A percentile compares a stretch with the other conserved stretches of the same genome.
These are phyloP conservation scores for Pulveroboletus sp. DNA, from an alignment of 768 basidiomycete species.

Conservation along the genomic window DNA sequence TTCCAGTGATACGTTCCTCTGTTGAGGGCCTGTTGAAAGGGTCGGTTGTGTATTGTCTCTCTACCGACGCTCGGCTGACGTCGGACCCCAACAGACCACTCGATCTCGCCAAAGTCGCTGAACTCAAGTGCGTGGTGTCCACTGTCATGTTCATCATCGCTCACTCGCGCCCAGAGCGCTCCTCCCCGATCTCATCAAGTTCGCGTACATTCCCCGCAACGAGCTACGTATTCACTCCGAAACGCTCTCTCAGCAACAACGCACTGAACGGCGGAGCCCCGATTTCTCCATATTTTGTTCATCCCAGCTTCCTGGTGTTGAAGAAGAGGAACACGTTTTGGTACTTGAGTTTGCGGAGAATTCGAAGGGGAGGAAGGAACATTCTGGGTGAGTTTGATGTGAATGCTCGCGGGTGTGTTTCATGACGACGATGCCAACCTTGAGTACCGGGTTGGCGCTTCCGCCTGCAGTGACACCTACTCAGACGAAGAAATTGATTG, in stretches of 20 bases:
- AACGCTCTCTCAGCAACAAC: constrained; percentile 18
- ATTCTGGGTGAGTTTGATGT: constrained; percentile 20
- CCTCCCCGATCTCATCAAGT: constrained; percentile 75
- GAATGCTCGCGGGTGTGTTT: background rate
- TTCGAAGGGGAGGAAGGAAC: constrained; percentile 31
- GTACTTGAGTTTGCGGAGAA: constrained; percentile 49
- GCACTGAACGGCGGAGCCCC: constrained; percentile 34
- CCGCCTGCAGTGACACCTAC: constrained; percentile 45
- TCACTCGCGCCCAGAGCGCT: constrained; percentile 49
- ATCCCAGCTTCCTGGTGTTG: constrained; percentile 24
- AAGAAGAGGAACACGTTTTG: constrained; percentile 46
- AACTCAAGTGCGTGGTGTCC: constrained; percentile 59
- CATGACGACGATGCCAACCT: background rate
- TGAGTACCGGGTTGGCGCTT: constrained; percentile 18
- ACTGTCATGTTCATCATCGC: background rate
- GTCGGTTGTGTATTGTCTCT: constrained; percentile 33
- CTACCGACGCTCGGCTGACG: background rate
- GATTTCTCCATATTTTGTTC: constrained; percentile 35
- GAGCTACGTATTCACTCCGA: constrained; percentile 54
- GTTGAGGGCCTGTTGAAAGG: constrained; percentile 75
- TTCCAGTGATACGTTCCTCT: constrained; percentile 67
- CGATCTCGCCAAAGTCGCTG: constrained; percentile 71
- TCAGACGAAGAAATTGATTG: constrained; percentile 64
- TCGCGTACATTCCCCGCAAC: constrained; percentile 70
- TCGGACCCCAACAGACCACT: constrained; percentile 52